These are phyloP conservation scores for Kwoniella sp. DNA, from an alignment of 768 basidiomycete genomes.

Conservation along the genomic window DNA sequence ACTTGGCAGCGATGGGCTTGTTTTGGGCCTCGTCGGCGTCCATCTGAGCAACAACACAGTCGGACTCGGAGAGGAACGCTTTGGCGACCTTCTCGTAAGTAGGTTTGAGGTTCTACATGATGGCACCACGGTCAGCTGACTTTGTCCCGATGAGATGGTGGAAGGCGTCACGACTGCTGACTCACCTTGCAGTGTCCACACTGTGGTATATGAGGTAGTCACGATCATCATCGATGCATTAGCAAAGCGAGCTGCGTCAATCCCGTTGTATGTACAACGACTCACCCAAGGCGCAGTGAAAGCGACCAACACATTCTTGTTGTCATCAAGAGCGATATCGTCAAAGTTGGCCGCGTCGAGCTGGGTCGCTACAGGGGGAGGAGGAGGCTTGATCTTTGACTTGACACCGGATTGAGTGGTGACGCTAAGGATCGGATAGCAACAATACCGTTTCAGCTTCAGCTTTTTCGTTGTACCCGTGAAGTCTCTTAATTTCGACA, in stretches of 20 bases:
- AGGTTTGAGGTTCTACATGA: constrained; percentile 68
- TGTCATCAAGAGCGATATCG: constrained; percentile 67
- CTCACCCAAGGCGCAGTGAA: constrained; percentile 61
- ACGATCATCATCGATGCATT: not conserved
- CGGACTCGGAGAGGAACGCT: constrained; percentile 74
- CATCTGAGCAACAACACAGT: constrained; percentile 85
- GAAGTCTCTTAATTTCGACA: not conserved
- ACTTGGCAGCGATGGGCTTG: constrained; percentile 68
- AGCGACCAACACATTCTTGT: constrained; percentile 79
- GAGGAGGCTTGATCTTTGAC: constrained; percentile 83
- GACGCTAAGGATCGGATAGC: constrained; percentile 63
- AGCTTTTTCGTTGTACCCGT: not conserved
- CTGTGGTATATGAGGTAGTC: constrained; percentile 60
- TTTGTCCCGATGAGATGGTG: not conserved
- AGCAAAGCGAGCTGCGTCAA: not conserved
- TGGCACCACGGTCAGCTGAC: not conserved
- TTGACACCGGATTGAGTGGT: constrained; percentile 75
- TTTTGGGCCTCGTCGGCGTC: constrained; percentile 85
- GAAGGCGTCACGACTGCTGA: too few relatives aligned
- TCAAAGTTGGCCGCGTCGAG: constrained; percentile 76
- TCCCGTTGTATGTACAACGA: not conserved
- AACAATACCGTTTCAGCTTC: not conserved
- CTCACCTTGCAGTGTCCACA: constrained; percentile 87
- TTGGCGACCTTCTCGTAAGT: constrained; percentile 79
- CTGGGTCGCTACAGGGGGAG: constrained; percentile 69